These are phyloP conservation scores for Furcasterigmium furcatum DNA, from an alignment of 2,329 filamentous ascomycete genomes.

Conservation along the genomic window DNA sequence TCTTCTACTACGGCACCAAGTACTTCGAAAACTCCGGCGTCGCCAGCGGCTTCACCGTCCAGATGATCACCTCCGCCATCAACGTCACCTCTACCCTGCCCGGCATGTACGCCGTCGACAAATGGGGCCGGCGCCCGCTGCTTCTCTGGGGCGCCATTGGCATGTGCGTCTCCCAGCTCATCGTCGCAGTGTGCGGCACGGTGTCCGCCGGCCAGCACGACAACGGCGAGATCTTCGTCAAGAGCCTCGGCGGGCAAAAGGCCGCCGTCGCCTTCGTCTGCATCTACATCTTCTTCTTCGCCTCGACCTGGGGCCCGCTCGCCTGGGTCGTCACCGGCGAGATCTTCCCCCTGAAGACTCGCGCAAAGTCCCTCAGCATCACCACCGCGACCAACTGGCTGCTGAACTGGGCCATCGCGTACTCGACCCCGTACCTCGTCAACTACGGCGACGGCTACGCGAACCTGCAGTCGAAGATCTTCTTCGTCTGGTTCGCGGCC, in stretches of 20 bases:
- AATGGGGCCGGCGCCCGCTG: slow-evolving; percentile 60
- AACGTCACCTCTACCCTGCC: slow-evolving; percentile 63
- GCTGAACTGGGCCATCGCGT: slow-evolving; percentile 76
- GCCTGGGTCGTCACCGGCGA: slow-evolving; percentile 56
- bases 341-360: slow-evolving; percentile 60
- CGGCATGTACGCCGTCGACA: slow-evolving; percentile 61
- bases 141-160: slow-evolving; percentile 63
- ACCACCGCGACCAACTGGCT: slow-evolving; percentile 74
- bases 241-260: slow-evolving; percentile 49
- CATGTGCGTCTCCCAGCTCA: slow-evolving; percentile 60
- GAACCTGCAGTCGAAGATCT: slow-evolving; percentile 72
- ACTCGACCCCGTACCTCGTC: slow-evolving; percentile 77
- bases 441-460: slow-evolving; percentile 59
- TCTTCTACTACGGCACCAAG: slow-evolving; percentile 60
- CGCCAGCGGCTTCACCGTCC: slow-evolving; percentile 51
- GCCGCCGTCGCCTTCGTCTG: slow-evolving; percentile 60
- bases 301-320: slow-evolving; percentile 61
- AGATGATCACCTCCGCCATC: slow-evolving; percentile 61
- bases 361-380: slow-evolving; percentile 64
- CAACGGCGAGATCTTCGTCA: slow-evolving; percentile 45
- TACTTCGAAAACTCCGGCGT: slow-evolving; percentile 58
- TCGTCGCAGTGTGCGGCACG: slow-evolving; percentile 58
- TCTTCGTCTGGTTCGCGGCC: slow-evolving; percentile 73
- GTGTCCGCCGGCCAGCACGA: slow-evolving; percentile 47
- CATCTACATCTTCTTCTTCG: slow-evolving; percentile 75